Percentiles rank a stretch among this genome's conserved stretches.
These are phyloP conservation scores for Pyracantha coccinea DNA, from an alignment of 331 rosid genomes.

Conservation along the genomic window DNA sequence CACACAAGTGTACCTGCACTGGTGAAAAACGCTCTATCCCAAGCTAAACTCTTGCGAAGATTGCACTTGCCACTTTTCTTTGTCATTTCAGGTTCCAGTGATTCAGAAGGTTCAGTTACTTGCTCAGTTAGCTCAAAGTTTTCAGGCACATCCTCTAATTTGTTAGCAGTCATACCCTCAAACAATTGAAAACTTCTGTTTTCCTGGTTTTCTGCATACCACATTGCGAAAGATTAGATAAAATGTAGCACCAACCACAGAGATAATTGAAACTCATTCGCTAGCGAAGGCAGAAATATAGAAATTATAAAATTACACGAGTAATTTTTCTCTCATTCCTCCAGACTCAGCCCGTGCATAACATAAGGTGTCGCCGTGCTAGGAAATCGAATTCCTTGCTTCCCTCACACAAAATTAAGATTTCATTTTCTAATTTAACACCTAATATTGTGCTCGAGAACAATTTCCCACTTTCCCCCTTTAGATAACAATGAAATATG, in stretches of 20 bases:
- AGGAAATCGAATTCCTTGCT: background rate
- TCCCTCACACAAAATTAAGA: background rate
- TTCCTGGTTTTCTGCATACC: constrained; percentile 33
- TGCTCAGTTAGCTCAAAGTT: constrained; percentile 34
- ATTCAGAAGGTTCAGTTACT: constrained; percentile 34
- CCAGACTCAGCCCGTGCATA: background rate
- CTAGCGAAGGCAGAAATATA: background rate
- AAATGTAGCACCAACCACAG: background rate
- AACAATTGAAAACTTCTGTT: constrained; percentile 17
- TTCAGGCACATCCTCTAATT: constrained; percentile 38
- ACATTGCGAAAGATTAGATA: background rate
- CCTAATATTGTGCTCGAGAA: background rate
- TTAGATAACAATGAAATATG: background rate
- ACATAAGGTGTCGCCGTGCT: background rate
- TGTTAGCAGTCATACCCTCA: constrained; percentile 35
- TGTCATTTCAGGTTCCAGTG: constrained; percentile 33
- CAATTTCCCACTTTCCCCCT: background rate
- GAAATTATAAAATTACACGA: background rate
- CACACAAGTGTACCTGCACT: constrained; percentile 52
- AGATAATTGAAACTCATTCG: background rate
- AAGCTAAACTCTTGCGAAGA: constrained; percentile 90
- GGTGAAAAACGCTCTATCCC: constrained; percentile 96
- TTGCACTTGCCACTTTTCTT: constrained; percentile 59
- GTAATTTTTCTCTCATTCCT: background rate
- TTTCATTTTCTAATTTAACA: background rate